Evolutionary conservation across 257 asterid species (phyloP).

Genomic region (Cruciata laevipes): DNA sequence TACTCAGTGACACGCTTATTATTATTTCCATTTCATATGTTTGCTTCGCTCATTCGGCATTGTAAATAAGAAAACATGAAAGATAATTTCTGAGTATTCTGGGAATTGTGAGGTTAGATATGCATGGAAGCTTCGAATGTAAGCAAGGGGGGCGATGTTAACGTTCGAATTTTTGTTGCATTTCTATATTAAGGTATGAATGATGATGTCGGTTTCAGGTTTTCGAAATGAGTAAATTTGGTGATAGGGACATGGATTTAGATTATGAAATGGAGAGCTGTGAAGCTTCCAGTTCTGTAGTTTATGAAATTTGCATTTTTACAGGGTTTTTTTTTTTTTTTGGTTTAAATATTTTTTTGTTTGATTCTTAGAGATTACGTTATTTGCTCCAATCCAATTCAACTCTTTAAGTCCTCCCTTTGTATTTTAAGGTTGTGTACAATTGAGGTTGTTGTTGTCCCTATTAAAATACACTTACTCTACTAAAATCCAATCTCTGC

Average conservation of each 20-base stretch:
- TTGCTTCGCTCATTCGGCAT: too few species aligned
- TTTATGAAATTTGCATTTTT: neutral
- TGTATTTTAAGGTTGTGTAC: neutral
- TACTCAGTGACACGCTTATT: neutral
- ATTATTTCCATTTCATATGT: too few species aligned
- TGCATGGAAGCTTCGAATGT: neutral
- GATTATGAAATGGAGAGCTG: neutral
- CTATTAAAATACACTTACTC: neutral
- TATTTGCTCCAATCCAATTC: neutral
- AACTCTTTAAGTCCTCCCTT: neutral
- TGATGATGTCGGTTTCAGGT: constrained; percentile 23
- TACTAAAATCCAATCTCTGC: too few species aligned
- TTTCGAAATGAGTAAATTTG: constrained; percentile 8
- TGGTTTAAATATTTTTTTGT: constrained; percentile 2
- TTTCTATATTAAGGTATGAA: constrained; percentile 4
- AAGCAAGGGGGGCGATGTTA: constrained; percentile 18
- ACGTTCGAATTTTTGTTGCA: constrained; percentile 17
- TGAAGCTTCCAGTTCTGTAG: constrained; percentile 5
- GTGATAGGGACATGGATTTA: neutral
- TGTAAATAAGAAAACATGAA: too few species aligned
- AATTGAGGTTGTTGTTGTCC: neutral
- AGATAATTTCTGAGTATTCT: too few species aligned
- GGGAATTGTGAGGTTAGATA: neutral
- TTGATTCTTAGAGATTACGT: neutral
- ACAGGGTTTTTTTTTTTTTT: neutral